Percentiles rank a stretch among this genome's conserved stretches.
These are phyloP conservation scores for Alternaria solani DNA, from an alignment of 2,329 filamentous ascomycete genomes.

Conservation along the genomic window DNA sequence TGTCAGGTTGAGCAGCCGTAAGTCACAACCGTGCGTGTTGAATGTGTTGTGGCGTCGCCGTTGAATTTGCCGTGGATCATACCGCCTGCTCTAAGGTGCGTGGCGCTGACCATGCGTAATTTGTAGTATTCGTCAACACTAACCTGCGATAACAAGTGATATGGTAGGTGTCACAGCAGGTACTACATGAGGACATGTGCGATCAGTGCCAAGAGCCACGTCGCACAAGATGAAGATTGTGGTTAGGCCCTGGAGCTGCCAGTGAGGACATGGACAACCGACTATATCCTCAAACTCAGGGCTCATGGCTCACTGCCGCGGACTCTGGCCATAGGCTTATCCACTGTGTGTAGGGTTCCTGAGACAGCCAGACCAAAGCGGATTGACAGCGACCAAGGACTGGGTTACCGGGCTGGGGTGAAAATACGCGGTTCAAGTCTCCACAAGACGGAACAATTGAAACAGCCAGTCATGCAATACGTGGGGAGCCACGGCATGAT, in stretches of 20 bases:
- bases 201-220: constrained; percentile 6
- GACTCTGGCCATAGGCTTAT: constrained; percentile 1
- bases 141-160: constrained; percentile 7
- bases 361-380: constrained; percentile 12
- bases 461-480: constrained; percentile 7
- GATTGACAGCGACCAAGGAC: constrained; percentile 17
- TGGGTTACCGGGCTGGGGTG: constrained; percentile 12
- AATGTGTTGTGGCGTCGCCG: constrained; percentile 7
- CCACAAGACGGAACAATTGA: constrained; percentile 2
- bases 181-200: constrained; percentile 6
- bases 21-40: not conserved
- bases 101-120: constrained; percentile 6
- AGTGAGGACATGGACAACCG: constrained; percentile 1
- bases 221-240: constrained; percentile 9
- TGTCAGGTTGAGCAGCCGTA: not conserved
- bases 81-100: constrained; percentile 1
- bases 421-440: constrained; percentile 4
- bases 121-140: not conserved
- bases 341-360: constrained; percentile 1
- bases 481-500: constrained; percentile 12
- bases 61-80: constrained; percentile 17
- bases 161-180: constrained; percentile 15
- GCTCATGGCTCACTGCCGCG: constrained; percentile 5
- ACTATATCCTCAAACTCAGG: not conserved
- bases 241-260: constrained; percentile 23